Conservation (phyloP, 768 basidiomycete genomes). For the Boletus rex-veris region DNA sequence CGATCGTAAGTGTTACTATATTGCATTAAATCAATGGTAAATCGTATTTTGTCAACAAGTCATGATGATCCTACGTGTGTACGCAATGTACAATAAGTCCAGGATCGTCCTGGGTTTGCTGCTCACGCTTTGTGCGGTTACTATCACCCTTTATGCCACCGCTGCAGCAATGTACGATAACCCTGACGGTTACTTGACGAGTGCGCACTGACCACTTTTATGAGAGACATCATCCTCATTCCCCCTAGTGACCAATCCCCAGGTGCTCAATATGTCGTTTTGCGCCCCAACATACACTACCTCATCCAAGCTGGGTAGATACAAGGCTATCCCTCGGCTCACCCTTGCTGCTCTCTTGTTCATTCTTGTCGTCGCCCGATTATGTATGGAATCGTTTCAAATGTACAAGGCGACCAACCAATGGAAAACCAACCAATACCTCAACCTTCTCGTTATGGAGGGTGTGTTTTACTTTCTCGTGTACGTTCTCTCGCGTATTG, state of each 20-base stretch:
- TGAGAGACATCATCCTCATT: background rate
- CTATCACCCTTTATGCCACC: background rate
- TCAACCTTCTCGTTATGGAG: slow-evolving; percentile 12
- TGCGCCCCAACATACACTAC: background rate
- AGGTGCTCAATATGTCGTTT: slow-evolving; percentile 14
- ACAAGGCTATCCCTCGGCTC: slow-evolving; percentile 11
- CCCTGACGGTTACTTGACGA: slow-evolving; percentile 1
- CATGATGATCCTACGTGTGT: slow-evolving; percentile 24
- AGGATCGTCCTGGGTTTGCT: slow-evolving; percentile 13
- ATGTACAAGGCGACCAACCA: slow-evolving; percentile 6
- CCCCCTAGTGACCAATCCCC: slow-evolving; percentile 7
- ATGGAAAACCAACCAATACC: slow-evolving; percentile 13
- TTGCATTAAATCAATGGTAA: background rate
- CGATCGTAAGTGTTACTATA: slow-evolving; percentile 14
- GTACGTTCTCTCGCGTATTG: slow-evolving; percentile 10
- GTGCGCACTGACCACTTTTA: slow-evolving; percentile 1
- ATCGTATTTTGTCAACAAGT: slow-evolving; percentile 2
- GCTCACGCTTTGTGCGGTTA: slow-evolving; percentile 9
- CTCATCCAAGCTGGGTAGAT: background rate
- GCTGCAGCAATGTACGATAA: slow-evolving; percentile 1
- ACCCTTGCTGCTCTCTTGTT: slow-evolving; percentile 12
- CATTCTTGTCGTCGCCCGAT: background rate
- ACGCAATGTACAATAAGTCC: slow-evolving; percentile 21
- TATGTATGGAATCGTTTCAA: slow-evolving; percentile 6
- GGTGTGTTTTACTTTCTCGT: slow-evolving; percentile 16